A percentile compares a stretch with the other conserved stretches of the same genome.
Conservation (phyloP, 306 rosid genomes). For the Cercis canadensis region DNA sequence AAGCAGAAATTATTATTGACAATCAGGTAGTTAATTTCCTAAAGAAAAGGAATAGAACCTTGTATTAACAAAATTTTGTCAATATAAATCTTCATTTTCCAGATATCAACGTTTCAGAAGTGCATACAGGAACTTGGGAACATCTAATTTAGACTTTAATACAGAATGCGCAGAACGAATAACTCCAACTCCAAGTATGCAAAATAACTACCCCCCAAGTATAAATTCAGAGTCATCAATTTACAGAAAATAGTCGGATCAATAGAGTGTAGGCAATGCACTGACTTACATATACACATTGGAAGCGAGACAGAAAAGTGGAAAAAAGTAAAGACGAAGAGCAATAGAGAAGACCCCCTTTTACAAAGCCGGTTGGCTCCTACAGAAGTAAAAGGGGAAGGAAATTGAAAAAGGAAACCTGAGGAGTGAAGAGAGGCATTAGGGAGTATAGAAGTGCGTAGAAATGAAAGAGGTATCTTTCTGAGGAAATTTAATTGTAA, state of each 20-base stretch:
- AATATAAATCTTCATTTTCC: conserved; percentile 8
- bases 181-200: conserved; percentile 6
- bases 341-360: not conserved
- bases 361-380: not conserved
- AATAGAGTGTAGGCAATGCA: not conserved
- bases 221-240: not conserved
- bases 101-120: conserved; percentile 4
- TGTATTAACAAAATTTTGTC: not conserved
- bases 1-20: not conserved
- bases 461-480: not conserved
- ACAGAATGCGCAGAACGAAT: not conserved
- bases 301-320: not conserved
- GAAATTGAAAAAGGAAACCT: too few relatives aligned
- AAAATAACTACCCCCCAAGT: too few relatives aligned
- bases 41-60: not conserved
- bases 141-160: not conserved
- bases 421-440: too few relatives aligned
- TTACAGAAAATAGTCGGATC: not conserved
- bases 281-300: not conserved
- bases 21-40: not conserved
- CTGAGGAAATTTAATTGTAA: conserved; percentile 27
- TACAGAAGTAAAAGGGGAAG: not conserved
- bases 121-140: not conserved
- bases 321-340: not conserved
- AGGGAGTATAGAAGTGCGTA: too few relatives aligned